A percentile compares a stretch with the other conserved stretches of the same genome.
phyloP scores from a whole-genome alignment of 257 asterid genomes.

The Marsdenia floribunda region DNA sequence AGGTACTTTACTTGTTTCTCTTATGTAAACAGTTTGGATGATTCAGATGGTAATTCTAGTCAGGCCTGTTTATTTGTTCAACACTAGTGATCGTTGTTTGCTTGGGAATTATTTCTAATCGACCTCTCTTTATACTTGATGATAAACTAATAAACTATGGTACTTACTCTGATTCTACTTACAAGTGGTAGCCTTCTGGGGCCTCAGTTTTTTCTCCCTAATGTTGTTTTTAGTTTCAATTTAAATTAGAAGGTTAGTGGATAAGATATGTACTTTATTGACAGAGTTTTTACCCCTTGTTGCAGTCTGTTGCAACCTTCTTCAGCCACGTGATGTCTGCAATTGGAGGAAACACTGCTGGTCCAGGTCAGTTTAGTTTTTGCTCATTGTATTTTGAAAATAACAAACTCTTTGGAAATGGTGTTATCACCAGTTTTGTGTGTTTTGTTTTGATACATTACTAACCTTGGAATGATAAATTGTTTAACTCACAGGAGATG shows the following conservation, averaged over 20 bases:
- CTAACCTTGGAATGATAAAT: not conserved
- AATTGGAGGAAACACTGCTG: conserved; percentile 96
- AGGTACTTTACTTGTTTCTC: conserved; percentile 36
- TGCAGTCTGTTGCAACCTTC: conserved; percentile 93
- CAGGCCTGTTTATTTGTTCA: not conserved
- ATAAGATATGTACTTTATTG: not conserved
- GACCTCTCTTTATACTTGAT: not conserved
- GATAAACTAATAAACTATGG: not conserved
- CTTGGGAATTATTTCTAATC: not conserved
- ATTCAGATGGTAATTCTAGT: not conserved
- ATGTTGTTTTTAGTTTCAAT: not conserved
- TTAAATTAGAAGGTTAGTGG: not conserved
- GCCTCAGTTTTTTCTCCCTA: not conserved
- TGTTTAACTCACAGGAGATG: conserved; percentile 68
- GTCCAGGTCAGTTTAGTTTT: conserved; percentile 63
- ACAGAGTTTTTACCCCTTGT: not conserved
- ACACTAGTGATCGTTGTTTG: not conserved
- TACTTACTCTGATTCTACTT: not conserved
- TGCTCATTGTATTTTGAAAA: not conserved
- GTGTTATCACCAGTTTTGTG: not conserved
- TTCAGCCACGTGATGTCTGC: conserved; percentile 97
- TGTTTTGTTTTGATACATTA: not conserved
- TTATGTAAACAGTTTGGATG: not conserved
- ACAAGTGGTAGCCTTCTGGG: not conserved
- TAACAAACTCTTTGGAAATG: not conserved